A percentile compares a stretch with the other conserved stretches of the same genome.
Conservation (phyloP, 2,329 filamentous ascomycete species). For the Aspergillus viridinutans region DNA sequence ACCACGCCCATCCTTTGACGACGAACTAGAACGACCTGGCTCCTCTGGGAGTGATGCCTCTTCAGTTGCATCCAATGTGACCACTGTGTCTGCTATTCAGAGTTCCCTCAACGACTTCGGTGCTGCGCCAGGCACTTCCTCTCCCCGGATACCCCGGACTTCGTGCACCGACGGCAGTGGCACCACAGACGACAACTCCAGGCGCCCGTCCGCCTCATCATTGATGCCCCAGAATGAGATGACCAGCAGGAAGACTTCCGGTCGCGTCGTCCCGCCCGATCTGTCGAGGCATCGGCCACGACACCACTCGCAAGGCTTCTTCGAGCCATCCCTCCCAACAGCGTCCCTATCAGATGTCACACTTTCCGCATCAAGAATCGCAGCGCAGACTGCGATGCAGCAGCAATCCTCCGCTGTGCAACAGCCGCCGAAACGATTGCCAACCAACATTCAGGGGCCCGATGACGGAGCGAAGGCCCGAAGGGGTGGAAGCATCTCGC, state of each 20-base stretch:
- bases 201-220: constrained; percentile 29
- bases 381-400: constrained; percentile 64
- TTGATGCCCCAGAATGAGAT: constrained; percentile 38
- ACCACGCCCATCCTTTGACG: constrained; percentile 24
- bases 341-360: constrained; percentile 44
- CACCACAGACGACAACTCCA: constrained; percentile 29
- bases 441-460: constrained; percentile 43
- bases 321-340: constrained; percentile 61
- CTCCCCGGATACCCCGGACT: constrained; percentile 25
- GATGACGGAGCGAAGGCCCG: constrained; percentile 29
- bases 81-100: constrained; percentile 40
- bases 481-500: constrained; percentile 33
- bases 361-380: constrained; percentile 59
- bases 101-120: constrained; percentile 32
- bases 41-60: constrained; percentile 48
- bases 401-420: constrained; percentile 36
- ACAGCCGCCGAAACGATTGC: constrained; percentile 52
- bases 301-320: constrained; percentile 63
- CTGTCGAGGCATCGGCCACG: constrained; percentile 41
- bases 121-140: constrained; percentile 16
- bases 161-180: constrained; percentile 30
- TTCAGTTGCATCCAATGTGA: constrained; percentile 41
- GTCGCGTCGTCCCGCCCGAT: constrained; percentile 34
- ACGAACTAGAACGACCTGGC: constrained; percentile 34
- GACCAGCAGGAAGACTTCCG: constrained; percentile 34